Conservation (phyloP, 257 asterid genomes). For the Solanum peruvianum region DNA sequence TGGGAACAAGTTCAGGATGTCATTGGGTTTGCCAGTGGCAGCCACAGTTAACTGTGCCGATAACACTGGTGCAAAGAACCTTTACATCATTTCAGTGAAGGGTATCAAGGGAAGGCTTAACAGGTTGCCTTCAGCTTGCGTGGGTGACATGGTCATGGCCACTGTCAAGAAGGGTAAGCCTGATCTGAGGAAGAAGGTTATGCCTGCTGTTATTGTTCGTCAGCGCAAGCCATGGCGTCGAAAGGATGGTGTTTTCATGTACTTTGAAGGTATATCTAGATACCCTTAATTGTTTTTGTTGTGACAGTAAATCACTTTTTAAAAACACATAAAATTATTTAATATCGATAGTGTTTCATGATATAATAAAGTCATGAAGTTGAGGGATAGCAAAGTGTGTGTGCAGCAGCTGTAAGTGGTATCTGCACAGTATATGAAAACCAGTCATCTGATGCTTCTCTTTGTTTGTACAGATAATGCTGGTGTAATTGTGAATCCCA, state of each 20-base stretch:
- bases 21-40: slow-evolving; percentile 66
- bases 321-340: background rate
- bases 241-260: slow-evolving; percentile 72
- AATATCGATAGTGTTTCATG: background rate
- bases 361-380: background rate
- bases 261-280: slow-evolving; percentile 43
- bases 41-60: slow-evolving; percentile 65
- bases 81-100: slow-evolving; percentile 59
- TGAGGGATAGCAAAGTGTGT: background rate
- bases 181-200: slow-evolving; percentile 61
- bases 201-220: slow-evolving; percentile 62
- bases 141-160: slow-evolving; percentile 74
- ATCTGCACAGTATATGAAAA: background rate
- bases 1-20: slow-evolving; percentile 68
- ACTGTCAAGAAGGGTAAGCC: slow-evolving; percentile 75
- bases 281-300: background rate
- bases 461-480: slow-evolving; percentile 37
- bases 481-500: slow-evolving; percentile 60
- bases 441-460: background rate
- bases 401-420: too few species aligned
- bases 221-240: slow-evolving; percentile 73
- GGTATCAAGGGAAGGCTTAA: slow-evolving; percentile 59
- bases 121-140: slow-evolving; percentile 63
- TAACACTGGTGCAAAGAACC: slow-evolving; percentile 55
- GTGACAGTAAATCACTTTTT: background rate